Evolutionary conservation across 1,284 basidiomycete genomes (phyloP).

Genomic region (Limonomyces culmigenus): DNA sequence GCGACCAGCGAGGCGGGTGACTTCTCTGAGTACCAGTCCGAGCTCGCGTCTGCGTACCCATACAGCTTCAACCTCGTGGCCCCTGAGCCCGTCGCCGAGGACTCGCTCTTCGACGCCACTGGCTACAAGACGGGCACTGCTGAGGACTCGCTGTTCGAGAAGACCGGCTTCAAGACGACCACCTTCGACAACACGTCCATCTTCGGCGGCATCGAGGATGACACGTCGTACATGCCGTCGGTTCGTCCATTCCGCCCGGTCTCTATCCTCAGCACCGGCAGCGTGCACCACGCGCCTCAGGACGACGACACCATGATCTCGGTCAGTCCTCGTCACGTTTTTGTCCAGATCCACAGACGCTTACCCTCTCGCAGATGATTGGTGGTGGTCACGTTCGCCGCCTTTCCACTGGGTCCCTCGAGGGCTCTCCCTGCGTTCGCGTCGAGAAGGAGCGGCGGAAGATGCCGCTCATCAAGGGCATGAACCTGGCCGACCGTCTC

Average conservation of each 20-base stretch:
- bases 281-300: conserved; percentile 30
- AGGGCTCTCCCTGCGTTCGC: conserved; percentile 51
- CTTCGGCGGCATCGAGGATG: not conserved
- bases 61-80: too few species aligned
- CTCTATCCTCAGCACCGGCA: conserved; percentile 39
- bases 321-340: conserved; percentile 21
- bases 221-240: conserved; percentile 20
- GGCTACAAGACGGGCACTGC: conserved; percentile 13
- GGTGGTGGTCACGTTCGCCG: conserved; percentile 58
- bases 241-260: conserved; percentile 42
- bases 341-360: not conserved
- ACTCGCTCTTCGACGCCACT: conserved; percentile 55
- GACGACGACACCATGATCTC: conserved; percentile 72
- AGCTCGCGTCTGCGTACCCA: too few species aligned
- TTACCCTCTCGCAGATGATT: conserved; percentile 35
- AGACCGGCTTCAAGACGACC: not conserved
- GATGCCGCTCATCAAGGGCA: conserved; percentile 12
- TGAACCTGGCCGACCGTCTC: too few species aligned
- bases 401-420: conserved; percentile 47
- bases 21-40: conserved; percentile 10
- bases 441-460: conserved; percentile 43
- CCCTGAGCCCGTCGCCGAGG: conserved; percentile 21
- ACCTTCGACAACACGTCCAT: not conserved
- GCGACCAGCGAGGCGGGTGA: conserved; percentile 21
- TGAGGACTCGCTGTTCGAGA: not conserved